phyloP scores from a whole-genome alignment of 2,329 filamentous ascomycete species.

The Metarhizium album region DNA sequence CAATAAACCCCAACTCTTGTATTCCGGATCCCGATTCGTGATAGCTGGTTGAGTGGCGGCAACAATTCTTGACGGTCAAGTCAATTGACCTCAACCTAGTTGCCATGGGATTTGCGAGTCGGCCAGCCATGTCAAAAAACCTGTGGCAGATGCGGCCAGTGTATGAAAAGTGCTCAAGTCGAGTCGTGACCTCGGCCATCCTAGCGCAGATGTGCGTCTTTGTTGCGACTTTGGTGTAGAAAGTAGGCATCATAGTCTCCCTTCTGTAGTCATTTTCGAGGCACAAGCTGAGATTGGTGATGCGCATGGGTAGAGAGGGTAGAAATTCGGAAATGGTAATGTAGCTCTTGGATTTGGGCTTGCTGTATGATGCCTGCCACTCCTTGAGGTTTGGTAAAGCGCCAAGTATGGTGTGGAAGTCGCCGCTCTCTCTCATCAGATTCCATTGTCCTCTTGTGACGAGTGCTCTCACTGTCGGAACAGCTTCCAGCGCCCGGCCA shows the following conservation, averaged over 20 bases:
- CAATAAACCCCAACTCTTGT: conserved; percentile 61
- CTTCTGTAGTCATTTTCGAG: conserved; percentile 63
- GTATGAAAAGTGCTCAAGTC: conserved; percentile 58
- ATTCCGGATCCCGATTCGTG: conserved; percentile 59
- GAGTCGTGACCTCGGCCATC: conserved; percentile 49
- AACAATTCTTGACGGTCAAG: conserved; percentile 65
- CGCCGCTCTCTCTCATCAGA: conserved; percentile 50
- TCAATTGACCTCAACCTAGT: conserved; percentile 55
- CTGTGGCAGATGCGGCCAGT: conserved; percentile 60
- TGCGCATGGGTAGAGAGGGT: conserved; percentile 41
- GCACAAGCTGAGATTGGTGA: conserved; percentile 56
- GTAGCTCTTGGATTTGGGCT: conserved; percentile 65
- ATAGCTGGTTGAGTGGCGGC: conserved; percentile 42
- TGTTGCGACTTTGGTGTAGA: conserved; percentile 48
- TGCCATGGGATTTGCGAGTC: conserved; percentile 34
- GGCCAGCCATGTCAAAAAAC: conserved; percentile 53
- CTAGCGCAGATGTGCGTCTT: conserved; percentile 54
- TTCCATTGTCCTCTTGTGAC: conserved; percentile 72
- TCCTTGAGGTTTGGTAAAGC: conserved; percentile 56
- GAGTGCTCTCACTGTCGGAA: conserved; percentile 49
- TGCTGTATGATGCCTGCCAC: conserved; percentile 56
- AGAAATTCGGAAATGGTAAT: conserved; percentile 57
- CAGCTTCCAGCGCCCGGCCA: conserved; percentile 17
- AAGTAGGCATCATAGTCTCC: conserved; percentile 48
- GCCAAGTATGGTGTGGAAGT: conserved; percentile 50